Evolutionary conservation across 2,329 filamentous ascomycete genomes (phyloP), one percentile per base, ranked within the genome.

Genomic region (Fusarium kyushuense): DNA sequence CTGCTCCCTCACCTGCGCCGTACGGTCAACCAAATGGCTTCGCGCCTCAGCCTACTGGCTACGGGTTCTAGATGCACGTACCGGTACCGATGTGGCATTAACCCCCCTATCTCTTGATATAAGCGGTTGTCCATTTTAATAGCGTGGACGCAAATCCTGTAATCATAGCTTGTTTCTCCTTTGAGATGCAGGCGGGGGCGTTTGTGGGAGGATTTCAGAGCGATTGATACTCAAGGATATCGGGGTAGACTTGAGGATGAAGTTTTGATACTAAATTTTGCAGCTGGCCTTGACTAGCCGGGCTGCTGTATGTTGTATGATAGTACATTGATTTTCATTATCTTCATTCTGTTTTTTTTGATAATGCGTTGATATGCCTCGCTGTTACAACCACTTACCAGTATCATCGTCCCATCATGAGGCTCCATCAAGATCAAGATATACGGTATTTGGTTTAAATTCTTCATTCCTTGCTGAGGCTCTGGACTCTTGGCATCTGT

Each of bases 11-110:
- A 56, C 90, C 92, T 12, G 87, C 87, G 51, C 89, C 91, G 5
- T 96, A 79, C 54, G 87, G 86, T 48, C 92, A 96, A 76, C 85
- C 92, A 23, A 98, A 97, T 76, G 95, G 95, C 58, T 93, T 97
- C 75, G 90, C 91, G 61, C 92, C 94, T 60, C 94, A 97, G 83
- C 87, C 92, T 53, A 98, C 95, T 69, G 94, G 92, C 63, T 94
- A 88, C 80, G 86, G 86, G 70, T 88, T 82, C 78, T 89, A 88
- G 76, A 75, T 72, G 73, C 72, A 76, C 62, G 66, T 70, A 66
- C 75, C 73, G 67, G 72, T 72, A 66, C 73, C 73, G 59, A 73
- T 72, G 65, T 75, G 72, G 67, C 67, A 58, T 62, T 75, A 68
- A 68, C 65, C 38, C 65, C 52, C 71, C 69, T 54, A 60, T 48